Evolutionary conservation across 805 yeast species (phyloP), one percentile per base, ranked within the genome.

Genomic region (Ogataea philodendri): DNA sequence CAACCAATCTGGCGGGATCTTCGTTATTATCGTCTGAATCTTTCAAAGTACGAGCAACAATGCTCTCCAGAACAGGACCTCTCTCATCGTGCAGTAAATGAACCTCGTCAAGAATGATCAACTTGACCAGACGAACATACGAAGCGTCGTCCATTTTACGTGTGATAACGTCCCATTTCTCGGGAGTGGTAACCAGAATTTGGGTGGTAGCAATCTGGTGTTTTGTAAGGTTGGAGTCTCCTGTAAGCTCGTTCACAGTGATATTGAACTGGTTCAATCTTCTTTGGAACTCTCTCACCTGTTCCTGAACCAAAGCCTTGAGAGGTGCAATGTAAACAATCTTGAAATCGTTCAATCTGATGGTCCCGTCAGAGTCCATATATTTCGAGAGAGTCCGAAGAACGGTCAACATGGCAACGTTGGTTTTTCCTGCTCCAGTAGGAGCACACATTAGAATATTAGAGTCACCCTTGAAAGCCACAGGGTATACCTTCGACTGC

Each of bases 401-500:
- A 4, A 85, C 70, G 0, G 96, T 68, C 29, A 93, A 61, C 80
- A 93, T 76, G 0, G 99, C 99, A 18, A 93, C 96, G 57, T 93
- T 93, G 15, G 98, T 90, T 57, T 90, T 90, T 65, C 98, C 98
- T 3, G 96, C 96, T 65, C 98, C 98, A 0, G 98, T 90, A 5
- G 98, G 98, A 1, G 98, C 97, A 70, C 97, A 90, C 48, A 90
- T 65, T 11, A 90, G 63, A 24, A 93, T 56, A 51, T 89, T 90
- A 4, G 70, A 69, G 52, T 85, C 93, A 1, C 74, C 62, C 4
- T 69, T 52, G 45, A 90, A 85, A 0, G 95, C 96, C n/a, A 66
- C 54, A 1, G 93, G 93, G 45, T 62, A 86, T 0, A 89, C 87
- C 42, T 74, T 74, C 1, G 95, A 84, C 59, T 93, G 99, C 10